phyloP scores from a whole-genome alignment of 305 asterid genomes.

The Fraxinus xanthoxyloides region DNA sequence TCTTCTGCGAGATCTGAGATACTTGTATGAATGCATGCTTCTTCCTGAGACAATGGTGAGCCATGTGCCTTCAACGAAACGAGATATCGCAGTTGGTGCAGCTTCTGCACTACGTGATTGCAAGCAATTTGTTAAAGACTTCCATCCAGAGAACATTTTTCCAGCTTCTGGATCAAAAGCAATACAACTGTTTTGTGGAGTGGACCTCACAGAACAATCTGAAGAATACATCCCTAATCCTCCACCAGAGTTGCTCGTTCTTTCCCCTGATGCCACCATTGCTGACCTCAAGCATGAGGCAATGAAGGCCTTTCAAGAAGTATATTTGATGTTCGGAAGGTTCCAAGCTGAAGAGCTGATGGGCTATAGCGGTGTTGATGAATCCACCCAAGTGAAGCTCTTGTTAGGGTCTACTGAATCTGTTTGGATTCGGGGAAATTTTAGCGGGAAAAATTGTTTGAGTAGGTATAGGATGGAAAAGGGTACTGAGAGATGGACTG shows the following conservation, averaged over 20 bases:
- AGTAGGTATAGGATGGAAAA: conserved; percentile 79
- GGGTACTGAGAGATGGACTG: conserved; percentile 85
- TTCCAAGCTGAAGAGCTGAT: conserved; percentile 81
- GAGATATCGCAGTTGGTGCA: conserved; percentile 40
- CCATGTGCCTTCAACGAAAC: conserved; percentile 41
- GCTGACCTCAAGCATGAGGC: conserved; percentile 85
- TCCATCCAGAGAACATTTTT: conserved; percentile 44
- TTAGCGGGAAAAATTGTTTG: conserved; percentile 53
- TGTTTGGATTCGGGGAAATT: conserved; percentile 55
- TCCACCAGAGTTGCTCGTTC: conserved; percentile 70
- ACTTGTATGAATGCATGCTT: conserved; percentile 66
- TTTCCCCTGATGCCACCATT: conserved; percentile 70
- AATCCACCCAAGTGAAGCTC: conserved; percentile 75
- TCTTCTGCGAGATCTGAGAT: conserved; percentile 60
- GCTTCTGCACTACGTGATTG: conserved; percentile 70
- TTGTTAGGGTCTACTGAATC: conserved; percentile 59
- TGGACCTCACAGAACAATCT: conserved; percentile 59
- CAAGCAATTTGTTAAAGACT: conserved; percentile 87
- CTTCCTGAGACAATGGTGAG: conserved; percentile 56
- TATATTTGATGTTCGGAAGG: conserved; percentile 68
- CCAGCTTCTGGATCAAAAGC: conserved; percentile 34
- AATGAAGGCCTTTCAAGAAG: conserved; percentile 71
- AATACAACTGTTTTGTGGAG: conserved; percentile 68
- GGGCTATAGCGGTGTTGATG: conserved; percentile 72
- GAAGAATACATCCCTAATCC: conserved; percentile 50